Percentiles rank a stretch among this genome's conserved stretches.
These are phyloP conservation scores for Talaromyces trachyspermus DNA, from an alignment of 495 filamentous ascomycete species.

Conservation along the genomic window DNA sequence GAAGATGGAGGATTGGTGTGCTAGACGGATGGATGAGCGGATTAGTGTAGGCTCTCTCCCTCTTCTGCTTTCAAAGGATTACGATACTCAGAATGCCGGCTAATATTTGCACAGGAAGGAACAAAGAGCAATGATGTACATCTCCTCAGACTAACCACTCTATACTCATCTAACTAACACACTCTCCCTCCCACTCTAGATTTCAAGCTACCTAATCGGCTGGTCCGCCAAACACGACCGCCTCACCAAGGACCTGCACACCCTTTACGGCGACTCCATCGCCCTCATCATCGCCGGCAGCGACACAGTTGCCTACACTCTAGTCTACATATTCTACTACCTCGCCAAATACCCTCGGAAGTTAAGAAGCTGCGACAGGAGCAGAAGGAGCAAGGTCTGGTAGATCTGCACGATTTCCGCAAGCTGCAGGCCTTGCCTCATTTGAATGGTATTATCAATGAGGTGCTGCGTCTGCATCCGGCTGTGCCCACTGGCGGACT, in stretches of 20 bases:
- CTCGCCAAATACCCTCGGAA: slow-evolving; percentile 21
- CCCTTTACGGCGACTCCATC: background rate
- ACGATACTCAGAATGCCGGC: too few species aligned
- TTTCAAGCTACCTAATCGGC: background rate
- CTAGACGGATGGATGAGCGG: slow-evolving; percentile 11
- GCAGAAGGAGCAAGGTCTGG: background rate
- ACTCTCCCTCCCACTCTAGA: too few species aligned
- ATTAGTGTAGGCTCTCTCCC: too few species aligned
- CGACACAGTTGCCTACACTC: slow-evolving; percentile 22
- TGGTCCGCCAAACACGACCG: background rate
- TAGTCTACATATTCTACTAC: slow-evolving; percentile 27
- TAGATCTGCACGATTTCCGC: slow-evolving; percentile 4
- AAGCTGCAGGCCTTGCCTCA: slow-evolving; percentile 16
- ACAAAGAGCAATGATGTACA: too few species aligned
- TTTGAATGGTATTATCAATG: slow-evolving; percentile 29
- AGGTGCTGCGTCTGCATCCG: slow-evolving; percentile 29
- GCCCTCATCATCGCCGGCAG: slow-evolving; percentile 7
- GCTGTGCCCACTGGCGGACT: slow-evolving; percentile 13
- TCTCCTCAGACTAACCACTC: too few species aligned
- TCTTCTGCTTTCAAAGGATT: too few species aligned
- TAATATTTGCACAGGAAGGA: too few species aligned
- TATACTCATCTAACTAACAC: too few species aligned
- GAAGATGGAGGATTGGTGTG: slow-evolving; percentile 13
- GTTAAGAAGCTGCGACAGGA: slow-evolving; percentile 16
- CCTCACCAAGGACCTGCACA: background rate